phyloP scores from a whole-genome alignment of 2,329 filamentous ascomycete species.

The Microcyclospora pomicola region DNA sequence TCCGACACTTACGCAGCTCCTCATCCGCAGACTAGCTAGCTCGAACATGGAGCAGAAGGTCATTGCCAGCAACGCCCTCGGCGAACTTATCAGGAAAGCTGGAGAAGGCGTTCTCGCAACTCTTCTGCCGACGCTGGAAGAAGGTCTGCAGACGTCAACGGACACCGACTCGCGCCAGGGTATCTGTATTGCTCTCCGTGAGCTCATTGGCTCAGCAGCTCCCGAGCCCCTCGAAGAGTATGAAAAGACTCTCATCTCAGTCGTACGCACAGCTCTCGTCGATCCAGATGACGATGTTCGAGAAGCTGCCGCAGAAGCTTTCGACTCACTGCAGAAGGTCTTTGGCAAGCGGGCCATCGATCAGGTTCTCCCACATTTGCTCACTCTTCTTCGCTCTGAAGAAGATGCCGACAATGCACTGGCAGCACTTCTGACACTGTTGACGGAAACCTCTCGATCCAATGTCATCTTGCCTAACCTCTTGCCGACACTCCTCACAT shows the following conservation, averaged over 20 bases:
- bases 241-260: constrained; percentile 86
- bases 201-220: constrained; percentile 80
- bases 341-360: constrained; percentile 90
- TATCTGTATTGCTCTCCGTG: constrained; percentile 89
- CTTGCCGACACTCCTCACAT: constrained; percentile 78
- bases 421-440: constrained; percentile 78
- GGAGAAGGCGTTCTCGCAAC: constrained; percentile 84
- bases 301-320: constrained; percentile 92
- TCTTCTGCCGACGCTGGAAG: constrained; percentile 79
- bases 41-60: constrained; percentile 98
- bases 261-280: constrained; percentile 82
- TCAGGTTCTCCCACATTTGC: constrained; percentile 82
- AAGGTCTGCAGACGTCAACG: constrained; percentile 73
- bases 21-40: constrained; percentile 86
- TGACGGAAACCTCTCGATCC: constrained; percentile 84
- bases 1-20: constrained; percentile 83
- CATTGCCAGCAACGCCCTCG: constrained; percentile 92
- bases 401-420: constrained; percentile 83
- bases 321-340: constrained; percentile 86
- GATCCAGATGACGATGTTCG: constrained; percentile 81
- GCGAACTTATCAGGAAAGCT: constrained; percentile 92
- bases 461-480: constrained; percentile 96
- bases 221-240: constrained; percentile 84
- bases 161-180: constrained; percentile 91
- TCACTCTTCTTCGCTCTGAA: constrained; percentile 76